Conservation (phyloP, 306 rosid genomes). For the Styphnolobium japonicum region DNA sequence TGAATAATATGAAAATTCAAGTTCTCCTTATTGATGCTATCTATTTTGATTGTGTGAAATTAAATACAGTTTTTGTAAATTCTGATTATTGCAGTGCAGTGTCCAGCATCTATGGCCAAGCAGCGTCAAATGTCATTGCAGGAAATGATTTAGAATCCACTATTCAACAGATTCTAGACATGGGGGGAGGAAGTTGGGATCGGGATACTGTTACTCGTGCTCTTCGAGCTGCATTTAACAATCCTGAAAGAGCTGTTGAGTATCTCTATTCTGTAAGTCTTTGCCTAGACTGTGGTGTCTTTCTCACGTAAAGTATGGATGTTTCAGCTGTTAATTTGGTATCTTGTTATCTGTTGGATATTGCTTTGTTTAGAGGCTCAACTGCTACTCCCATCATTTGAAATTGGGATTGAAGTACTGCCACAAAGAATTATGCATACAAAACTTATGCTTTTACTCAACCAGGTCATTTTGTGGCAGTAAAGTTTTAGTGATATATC, state of each 20-base stretch:
- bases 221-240: conserved; percentile 81
- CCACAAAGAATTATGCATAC: background rate
- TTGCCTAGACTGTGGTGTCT: background rate
- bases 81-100: conserved; percentile 48
- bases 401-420: background rate
- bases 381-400: background rate
- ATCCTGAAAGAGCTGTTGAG: conserved; percentile 89
- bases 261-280: conserved; percentile 83
- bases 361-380: background rate
- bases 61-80: conserved; percentile 14
- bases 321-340: conserved; percentile 14
- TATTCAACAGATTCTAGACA: conserved; percentile 66
- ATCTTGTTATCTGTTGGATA: conserved; percentile 6
- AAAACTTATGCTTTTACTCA: conserved; percentile 9
- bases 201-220: conserved; percentile 76
- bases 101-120: conserved; percentile 52
- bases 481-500: background rate
- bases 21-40: background rate
- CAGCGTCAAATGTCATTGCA: conserved; percentile 65
- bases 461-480: background rate
- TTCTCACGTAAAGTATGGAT: background rate
- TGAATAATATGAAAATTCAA: background rate
- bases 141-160: conserved; percentile 65
- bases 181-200: conserved; percentile 95
- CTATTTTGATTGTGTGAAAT: background rate